phyloP scores from a whole-genome alignment of 192 early-diverging fungal genomes.

The Coemansia sp. region DNA sequence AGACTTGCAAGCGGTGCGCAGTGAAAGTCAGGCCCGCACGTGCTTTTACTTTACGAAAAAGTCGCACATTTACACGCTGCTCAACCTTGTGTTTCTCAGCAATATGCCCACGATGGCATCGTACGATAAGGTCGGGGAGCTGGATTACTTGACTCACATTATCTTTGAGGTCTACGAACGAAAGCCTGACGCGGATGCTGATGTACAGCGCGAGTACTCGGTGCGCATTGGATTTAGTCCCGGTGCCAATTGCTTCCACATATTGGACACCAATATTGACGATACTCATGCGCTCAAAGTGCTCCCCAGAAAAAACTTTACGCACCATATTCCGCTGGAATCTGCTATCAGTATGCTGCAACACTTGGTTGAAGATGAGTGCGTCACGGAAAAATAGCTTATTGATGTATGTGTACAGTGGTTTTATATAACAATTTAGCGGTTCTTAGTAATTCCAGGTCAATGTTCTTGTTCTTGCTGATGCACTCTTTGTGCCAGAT shows the following conservation, averaged over 20 bases:
- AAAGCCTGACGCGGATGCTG: constrained; percentile 52
- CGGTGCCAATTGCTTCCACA: constrained; percentile 86
- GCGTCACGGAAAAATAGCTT: too few species aligned
- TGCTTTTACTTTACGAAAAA: constrained; percentile 95
- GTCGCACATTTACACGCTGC: constrained; percentile 88
- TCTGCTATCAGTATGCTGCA: constrained; percentile 64
- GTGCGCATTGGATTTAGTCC: constrained; percentile 86
- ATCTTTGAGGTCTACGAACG: constrained; percentile 96
- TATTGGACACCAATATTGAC: constrained; percentile 86
- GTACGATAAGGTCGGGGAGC: constrained; percentile 70
- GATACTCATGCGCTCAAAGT: constrained; percentile 78
- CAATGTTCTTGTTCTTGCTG: constrained; percentile 48
- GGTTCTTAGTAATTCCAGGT: constrained; percentile 41
- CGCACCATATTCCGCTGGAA: constrained; percentile 77
- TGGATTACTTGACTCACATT: constrained; percentile 97
- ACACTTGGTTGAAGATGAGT: constrained; percentile 51
- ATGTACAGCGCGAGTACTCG: constrained; percentile 72
- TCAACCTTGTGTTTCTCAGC: constrained; percentile 88
- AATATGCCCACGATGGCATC: constrained; percentile 73
- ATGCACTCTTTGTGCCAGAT: constrained; percentile 48
- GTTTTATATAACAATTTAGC: constrained; percentile 6
- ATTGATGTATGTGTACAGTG: too few species aligned
- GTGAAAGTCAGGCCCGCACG: constrained; percentile 46
- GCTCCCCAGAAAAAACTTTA: constrained; percentile 83
- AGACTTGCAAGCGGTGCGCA: constrained; percentile 58